Conservation (phyloP, 139 green algal genomes). For the Tetraselmis chui region DNA sequence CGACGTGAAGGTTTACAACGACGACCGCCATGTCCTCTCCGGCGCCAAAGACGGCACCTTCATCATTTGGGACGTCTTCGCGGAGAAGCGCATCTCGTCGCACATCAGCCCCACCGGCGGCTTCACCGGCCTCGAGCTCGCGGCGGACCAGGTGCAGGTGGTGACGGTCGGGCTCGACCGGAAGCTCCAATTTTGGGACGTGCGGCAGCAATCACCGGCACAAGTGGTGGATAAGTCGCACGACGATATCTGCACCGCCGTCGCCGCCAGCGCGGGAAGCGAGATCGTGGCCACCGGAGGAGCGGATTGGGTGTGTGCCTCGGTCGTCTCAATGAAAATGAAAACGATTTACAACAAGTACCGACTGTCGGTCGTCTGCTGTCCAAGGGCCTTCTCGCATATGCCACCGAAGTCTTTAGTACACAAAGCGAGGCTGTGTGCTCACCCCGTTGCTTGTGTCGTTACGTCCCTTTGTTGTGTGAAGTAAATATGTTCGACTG, state of each 20-base stretch:
- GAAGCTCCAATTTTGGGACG: constrained; percentile 14
- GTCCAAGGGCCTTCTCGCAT: too few relatives aligned
- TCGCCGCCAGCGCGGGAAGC: constrained; percentile 10
- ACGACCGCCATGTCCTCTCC: constrained; percentile 15
- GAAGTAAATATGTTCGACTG: too few relatives aligned
- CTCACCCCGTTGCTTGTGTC: too few relatives aligned
- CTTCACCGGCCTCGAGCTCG: constrained; percentile 14
- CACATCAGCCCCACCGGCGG: constrained; percentile 12
- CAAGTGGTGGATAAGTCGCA: constrained; percentile 9
- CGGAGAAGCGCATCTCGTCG: constrained; percentile 9
- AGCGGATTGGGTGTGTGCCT: constrained; percentile 5
- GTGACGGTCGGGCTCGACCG: constrained; percentile 20
- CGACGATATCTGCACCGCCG: constrained; percentile 10
- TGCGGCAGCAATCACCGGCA: constrained; percentile 7
- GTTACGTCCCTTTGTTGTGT: too few relatives aligned
- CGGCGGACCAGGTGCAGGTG: constrained; percentile 17
- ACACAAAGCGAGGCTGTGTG: not conserved
- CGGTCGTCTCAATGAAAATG: too few relatives aligned
- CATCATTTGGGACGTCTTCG: constrained; percentile 13
- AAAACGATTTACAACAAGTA: too few relatives aligned
- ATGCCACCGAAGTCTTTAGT: too few relatives aligned
- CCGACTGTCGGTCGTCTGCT: too few relatives aligned
- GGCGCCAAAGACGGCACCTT: constrained; percentile 17
- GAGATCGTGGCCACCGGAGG: constrained; percentile 15
- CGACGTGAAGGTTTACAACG: constrained; percentile 20